Evolutionary conservation across 176 grass and related monocot genomes (phyloP).

Genomic region (Hyparrhenia diplandra): DNA sequence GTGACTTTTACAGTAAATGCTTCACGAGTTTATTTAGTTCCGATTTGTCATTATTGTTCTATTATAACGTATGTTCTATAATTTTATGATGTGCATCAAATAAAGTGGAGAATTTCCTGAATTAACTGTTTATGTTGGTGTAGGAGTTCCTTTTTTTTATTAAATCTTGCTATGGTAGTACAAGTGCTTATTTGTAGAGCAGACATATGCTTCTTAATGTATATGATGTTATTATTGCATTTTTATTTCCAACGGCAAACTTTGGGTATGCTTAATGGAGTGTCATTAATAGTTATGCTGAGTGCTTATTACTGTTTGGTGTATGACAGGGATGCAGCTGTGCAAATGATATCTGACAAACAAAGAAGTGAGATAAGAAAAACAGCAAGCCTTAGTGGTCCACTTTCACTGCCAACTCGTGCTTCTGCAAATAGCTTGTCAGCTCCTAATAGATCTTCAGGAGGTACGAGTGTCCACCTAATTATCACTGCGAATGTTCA

Average conservation of each 20-base stretch:
- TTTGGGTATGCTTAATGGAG: too few relatives aligned
- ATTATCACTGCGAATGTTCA: not conserved
- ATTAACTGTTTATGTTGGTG: not conserved
- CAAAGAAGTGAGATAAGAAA: conserved; percentile 65
- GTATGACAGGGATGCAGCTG: conserved; percentile 52
- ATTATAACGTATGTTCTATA: not conserved
- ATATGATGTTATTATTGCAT: not conserved
- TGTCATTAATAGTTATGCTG: too few relatives aligned
- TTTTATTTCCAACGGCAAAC: not conserved
- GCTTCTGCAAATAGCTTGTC: conserved; percentile 98
- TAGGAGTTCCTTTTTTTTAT: not conserved
- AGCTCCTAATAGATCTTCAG: conserved; percentile 91
- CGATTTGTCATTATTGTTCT: not conserved
- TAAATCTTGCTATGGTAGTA: not conserved
- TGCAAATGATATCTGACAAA: conserved; percentile 50
- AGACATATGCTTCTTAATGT: not conserved
- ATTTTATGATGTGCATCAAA: not conserved
- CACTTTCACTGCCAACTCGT: conserved; percentile 92
- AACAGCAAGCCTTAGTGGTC: conserved; percentile 87
- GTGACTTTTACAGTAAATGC: too few relatives aligned
- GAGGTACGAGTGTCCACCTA: conserved; percentile 46
- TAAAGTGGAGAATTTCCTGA: not conserved
- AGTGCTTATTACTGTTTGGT: conserved; percentile 8
- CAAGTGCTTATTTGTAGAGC: not conserved
- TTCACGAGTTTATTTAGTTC: not conserved